Conservation (phyloP, 345 rosid species). For the Hypericum perforatum region DNA sequence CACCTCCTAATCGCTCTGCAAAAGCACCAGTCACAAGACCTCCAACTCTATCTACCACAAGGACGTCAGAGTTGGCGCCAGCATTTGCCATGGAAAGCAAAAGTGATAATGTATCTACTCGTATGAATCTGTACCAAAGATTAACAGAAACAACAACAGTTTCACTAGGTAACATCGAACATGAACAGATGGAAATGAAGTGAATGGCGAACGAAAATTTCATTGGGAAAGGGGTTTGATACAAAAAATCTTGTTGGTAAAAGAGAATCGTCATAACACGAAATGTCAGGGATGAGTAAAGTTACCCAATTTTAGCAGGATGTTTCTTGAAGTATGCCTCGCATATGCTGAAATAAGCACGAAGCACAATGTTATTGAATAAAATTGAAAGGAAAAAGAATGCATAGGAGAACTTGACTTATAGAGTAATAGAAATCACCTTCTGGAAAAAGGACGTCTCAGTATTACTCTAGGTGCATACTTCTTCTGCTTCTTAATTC, state of each 20-base stretch:
- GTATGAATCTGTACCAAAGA: conserved; percentile 45
- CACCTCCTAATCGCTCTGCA: conserved; percentile 90
- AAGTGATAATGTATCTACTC: conserved; percentile 74
- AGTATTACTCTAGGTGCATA: conserved; percentile 83
- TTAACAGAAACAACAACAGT: neutral
- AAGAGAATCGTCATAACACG: neutral
- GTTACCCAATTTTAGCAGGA: conserved; percentile 73
- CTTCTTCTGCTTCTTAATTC: conserved; percentile 81
- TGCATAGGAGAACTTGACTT: neutral
- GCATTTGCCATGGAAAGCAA: conserved; percentile 83
- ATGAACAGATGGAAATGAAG: neutral
- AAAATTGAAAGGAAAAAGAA: neutral
- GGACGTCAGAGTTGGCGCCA: conserved; percentile 63
- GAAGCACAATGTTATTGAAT: neutral
- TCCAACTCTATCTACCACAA: conserved; percentile 84
- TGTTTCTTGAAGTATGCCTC: conserved; percentile 90
- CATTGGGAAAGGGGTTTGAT: too few relatives aligned
- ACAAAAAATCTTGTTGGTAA: too few relatives aligned
- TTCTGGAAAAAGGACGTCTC: conserved; percentile 69
- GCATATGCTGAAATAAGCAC: conserved; percentile 55
- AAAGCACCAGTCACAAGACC: conserved; percentile 94
- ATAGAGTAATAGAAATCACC: conserved; percentile 23
- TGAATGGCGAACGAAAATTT: neutral
- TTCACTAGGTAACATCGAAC: neutral
- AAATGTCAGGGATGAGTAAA: neutral